These are phyloP conservation scores for Pythium vanterpoolii DNA, from an alignment of 352 stramenopile genomes.

Conservation along the genomic window DNA sequence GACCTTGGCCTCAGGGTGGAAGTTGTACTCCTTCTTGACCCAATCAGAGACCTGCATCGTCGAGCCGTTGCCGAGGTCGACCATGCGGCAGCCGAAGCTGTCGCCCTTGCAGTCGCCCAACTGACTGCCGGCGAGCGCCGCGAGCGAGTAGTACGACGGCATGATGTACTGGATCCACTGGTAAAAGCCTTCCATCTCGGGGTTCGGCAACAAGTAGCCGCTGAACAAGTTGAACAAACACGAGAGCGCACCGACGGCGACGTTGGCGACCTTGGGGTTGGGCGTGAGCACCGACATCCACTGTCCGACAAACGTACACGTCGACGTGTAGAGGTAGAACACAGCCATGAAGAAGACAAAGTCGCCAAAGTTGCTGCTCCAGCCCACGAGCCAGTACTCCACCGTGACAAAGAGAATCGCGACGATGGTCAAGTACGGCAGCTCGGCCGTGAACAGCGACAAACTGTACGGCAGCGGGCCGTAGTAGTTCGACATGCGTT, in stretches of 20 bases:
- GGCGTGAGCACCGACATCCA: slow-evolving; percentile 74
- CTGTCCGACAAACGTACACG: slow-evolving; percentile 62
- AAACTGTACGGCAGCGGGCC: slow-evolving; percentile 58
- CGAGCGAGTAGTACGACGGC: slow-evolving; percentile 57
- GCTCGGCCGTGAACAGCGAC: slow-evolving; percentile 57
- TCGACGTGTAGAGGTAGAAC: slow-evolving; percentile 61
- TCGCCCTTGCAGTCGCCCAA: slow-evolving; percentile 35
- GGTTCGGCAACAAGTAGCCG: slow-evolving; percentile 48
- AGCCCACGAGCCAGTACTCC: slow-evolving; percentile 72
- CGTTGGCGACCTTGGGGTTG: slow-evolving; percentile 75
- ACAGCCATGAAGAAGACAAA: slow-evolving; percentile 43
- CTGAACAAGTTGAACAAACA: slow-evolving; percentile 69
- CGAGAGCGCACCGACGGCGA: slow-evolving; percentile 63
- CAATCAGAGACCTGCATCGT: slow-evolving; percentile 29
- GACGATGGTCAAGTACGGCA: slow-evolving; percentile 59
- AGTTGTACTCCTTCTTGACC: slow-evolving; percentile 50
- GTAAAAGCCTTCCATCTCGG: slow-evolving; percentile 53
- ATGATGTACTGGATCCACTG: slow-evolving; percentile 71
- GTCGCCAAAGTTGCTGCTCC: slow-evolving; percentile 49
- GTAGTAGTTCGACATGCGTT: slow-evolving; percentile 79
- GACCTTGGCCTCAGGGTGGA: slow-evolving; percentile 43
- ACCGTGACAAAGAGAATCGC: slow-evolving; percentile 46
- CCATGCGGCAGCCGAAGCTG: slow-evolving; percentile 17
- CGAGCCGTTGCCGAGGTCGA: slow-evolving; percentile 19
- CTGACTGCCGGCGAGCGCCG: slow-evolving; percentile 34